Evolutionary conservation across 306 rosid genomes (phyloP), one percentile per base, ranked within the genome.

Genomic region (Sicyos baderoa): DNA sequence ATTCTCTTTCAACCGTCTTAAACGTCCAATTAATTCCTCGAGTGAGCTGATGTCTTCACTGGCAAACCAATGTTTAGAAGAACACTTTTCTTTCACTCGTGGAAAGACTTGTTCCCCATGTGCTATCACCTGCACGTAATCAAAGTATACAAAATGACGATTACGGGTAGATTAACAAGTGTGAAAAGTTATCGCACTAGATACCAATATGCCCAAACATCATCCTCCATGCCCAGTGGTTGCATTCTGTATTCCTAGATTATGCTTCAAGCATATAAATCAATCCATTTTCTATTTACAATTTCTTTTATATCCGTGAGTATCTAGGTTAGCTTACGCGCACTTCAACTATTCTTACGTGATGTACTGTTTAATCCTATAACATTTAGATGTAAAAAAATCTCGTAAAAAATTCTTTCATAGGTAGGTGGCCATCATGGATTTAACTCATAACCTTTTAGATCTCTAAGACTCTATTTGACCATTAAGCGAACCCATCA

Each of bases 91-190:
- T 83, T 80, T 93, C 57, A 93, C 99, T 52, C 95, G 84, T 23
- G 92, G 93, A 74, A 84, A 93, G 66, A 93, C 89, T 86, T 93
- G 97, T 80, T 93, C 99, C 62, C 97, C 96, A 61, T 90, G 89
- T 45, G 94, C 85, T 78, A 88, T 88, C 77, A 86, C 96, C 97
- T 93, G 83, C 54, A 44, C 42, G 11, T 72, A 32, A 77, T 40
- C 59, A 42, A 71, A 71, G 48, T 42, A 17, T 9, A 22, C 40
- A 42, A 37, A 63, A 18, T 12, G 19, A 63, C 0, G 16, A 4
- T 1, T 51, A 8, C 3, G 25, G 9, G 23, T 15, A 27, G 54
- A 68, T 49, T 49, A 49, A 51, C 3, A 27, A 7, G 15, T 23
- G 9, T 5, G 7, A 68, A 5, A 16, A 50, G 7, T 4, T 0